phyloP scores from a whole-genome alignment of 495 filamentous ascomycete species.

The Lophium mytilinum region DNA sequence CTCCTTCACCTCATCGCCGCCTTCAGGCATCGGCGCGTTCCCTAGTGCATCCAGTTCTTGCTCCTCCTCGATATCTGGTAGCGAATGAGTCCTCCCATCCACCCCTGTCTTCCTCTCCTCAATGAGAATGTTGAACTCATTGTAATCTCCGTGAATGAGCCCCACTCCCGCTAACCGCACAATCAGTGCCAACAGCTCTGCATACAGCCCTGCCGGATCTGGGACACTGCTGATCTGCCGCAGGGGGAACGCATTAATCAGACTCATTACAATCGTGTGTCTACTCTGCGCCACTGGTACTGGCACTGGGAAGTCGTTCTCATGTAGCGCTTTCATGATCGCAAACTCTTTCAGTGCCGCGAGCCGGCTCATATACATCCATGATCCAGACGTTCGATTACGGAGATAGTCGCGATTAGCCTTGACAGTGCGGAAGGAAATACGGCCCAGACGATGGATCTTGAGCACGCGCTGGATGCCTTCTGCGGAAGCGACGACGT shows the following conservation, averaged over 20 bases:
- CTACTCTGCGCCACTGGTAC: slow-evolving; percentile 76
- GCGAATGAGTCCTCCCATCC: background rate
- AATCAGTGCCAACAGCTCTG: slow-evolving; percentile 80
- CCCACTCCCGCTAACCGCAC: slow-evolving; percentile 77
- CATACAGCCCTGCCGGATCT: slow-evolving; percentile 72
- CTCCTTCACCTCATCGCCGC: background rate
- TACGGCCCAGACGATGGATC: slow-evolving; percentile 89
- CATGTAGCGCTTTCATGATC: slow-evolving; percentile 78
- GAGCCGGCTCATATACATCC: slow-evolving; percentile 96
- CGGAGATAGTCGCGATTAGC: slow-evolving; percentile 92
- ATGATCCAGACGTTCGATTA: slow-evolving; percentile 65
- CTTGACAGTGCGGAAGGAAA: slow-evolving; percentile 95
- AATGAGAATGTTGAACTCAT: slow-evolving; percentile 97
- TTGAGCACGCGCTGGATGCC: slow-evolving; percentile 68
- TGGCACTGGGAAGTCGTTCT: slow-evolving; percentile 83
- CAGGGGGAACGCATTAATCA: slow-evolving; percentile 83
- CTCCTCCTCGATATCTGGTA: background rate
- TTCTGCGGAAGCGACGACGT: slow-evolving; percentile 64
- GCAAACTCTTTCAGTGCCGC: slow-evolving; percentile 87
- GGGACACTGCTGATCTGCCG: slow-evolving; percentile 74
- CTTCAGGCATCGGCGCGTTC: slow-evolving; percentile 5
- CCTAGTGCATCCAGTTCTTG: background rate
- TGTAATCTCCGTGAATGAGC: slow-evolving; percentile 96
- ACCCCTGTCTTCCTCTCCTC: slow-evolving; percentile 38
- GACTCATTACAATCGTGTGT: slow-evolving; percentile 91